Evolutionary conservation across 345 rosid genomes (phyloP).

Genomic region (Tarenaya hassleriana): DNA sequence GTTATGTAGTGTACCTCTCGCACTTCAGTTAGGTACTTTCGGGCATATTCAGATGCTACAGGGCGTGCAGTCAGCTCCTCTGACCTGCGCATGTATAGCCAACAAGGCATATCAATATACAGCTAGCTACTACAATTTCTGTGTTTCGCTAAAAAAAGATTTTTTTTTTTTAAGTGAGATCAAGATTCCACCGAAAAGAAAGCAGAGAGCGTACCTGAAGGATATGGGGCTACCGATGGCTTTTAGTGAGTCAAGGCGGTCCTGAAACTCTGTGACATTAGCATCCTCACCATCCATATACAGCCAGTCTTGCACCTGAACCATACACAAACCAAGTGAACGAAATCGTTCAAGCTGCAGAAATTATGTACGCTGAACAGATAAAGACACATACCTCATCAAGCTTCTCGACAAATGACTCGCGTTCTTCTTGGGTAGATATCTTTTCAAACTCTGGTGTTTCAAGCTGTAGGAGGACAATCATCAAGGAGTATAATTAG

Average conservation of each 20-base stretch:
- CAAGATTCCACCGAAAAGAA: slow-evolving; percentile 3
- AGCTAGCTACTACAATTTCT: too few relatives aligned
- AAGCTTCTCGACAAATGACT: slow-evolving; percentile 71
- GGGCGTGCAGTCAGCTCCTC: slow-evolving; percentile 84
- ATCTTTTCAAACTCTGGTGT: slow-evolving; percentile 59
- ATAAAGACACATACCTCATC: slow-evolving; percentile 53
- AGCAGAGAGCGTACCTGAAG: slow-evolving; percentile 47
- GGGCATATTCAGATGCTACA: slow-evolving; percentile 52
- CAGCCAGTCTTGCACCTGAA: slow-evolving; percentile 98
- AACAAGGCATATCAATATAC: neutral
- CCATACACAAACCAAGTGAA: slow-evolving; percentile 14
- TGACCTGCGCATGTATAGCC: slow-evolving; percentile 35
- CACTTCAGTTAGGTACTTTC: slow-evolving; percentile 49
- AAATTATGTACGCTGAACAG: too few relatives aligned
- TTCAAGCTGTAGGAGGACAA: slow-evolving; percentile 53
- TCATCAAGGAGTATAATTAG: too few relatives aligned
- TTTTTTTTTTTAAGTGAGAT: neutral
- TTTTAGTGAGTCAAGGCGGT: slow-evolving; percentile 60
- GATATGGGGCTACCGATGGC: slow-evolving; percentile 70
- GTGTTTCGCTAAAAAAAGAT: neutral
- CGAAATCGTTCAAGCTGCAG: slow-evolving; percentile 9
- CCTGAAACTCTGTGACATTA: slow-evolving; percentile 60
- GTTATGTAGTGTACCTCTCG: slow-evolving; percentile 73
- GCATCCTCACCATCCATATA: slow-evolving; percentile 97
- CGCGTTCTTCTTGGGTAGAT: slow-evolving; percentile 71